These are phyloP conservation scores for Eudorina sp. DNA, from an alignment of 139 green algal genomes.

Conservation along the genomic window DNA sequence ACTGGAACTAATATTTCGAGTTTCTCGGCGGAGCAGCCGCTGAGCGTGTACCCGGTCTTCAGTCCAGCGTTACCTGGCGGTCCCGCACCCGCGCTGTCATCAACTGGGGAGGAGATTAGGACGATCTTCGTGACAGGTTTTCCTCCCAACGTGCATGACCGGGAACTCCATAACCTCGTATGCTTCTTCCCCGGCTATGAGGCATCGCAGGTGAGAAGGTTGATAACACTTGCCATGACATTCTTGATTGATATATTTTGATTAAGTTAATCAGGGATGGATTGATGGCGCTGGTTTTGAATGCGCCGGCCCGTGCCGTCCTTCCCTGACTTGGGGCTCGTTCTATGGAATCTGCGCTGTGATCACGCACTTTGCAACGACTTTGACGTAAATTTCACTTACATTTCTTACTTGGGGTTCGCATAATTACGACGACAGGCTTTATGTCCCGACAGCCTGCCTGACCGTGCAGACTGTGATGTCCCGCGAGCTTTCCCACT, in stretches of 20 bases:
- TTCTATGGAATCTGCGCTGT: no score
- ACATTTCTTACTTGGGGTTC: no score
- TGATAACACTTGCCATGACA: not conserved
- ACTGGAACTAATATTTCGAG: slow-evolving; percentile 5
- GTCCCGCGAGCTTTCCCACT: no score
- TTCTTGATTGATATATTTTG: not conserved
- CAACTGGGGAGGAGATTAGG: slow-evolving; percentile 36
- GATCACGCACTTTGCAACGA: no score
- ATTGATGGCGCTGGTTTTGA: not conserved
- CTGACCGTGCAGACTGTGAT: no score
- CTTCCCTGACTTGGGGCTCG: no score
- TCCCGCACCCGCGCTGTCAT: not conserved
- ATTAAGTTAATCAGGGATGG: not conserved
- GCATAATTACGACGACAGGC: no score
- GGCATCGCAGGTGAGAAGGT: slow-evolving; percentile 74
- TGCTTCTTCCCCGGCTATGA: slow-evolving; percentile 93
- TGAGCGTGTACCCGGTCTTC: slow-evolving; percentile 11
- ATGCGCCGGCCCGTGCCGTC: no score
- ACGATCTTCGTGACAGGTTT: slow-evolving; percentile 92
- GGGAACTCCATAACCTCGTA: slow-evolving; percentile 94
- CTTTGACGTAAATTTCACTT: no score
- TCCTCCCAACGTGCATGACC: slow-evolving; percentile 86
- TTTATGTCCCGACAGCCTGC: no score
- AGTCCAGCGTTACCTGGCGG: not conserved
- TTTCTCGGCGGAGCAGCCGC: slow-evolving; percentile 4